phyloP scores from a whole-genome alignment of 2,329 filamentous ascomycete genomes.

The Tolypocladium pustulatum region DNA sequence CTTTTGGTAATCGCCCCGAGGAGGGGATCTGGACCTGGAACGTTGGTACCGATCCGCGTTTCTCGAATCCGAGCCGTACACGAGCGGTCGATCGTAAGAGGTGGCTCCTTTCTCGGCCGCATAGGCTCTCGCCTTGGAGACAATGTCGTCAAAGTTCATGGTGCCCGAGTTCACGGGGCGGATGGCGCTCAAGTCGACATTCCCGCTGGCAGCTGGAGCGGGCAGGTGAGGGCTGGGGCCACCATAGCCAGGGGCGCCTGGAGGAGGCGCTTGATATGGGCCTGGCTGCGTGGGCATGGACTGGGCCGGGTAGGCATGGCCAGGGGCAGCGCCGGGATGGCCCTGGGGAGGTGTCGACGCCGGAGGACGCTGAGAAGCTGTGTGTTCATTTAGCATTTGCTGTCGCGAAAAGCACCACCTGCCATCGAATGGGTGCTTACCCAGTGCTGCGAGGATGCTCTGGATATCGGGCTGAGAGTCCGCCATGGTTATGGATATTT shows the following conservation, averaged over 20 bases:
- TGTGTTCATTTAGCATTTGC: not conserved
- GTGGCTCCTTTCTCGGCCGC: slow-evolving; percentile 68
- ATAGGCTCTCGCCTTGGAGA: slow-evolving; percentile 74
- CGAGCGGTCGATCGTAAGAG: slow-evolving; percentile 47
- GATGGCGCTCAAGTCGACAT: slow-evolving; percentile 69
- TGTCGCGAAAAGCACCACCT: too few species aligned
- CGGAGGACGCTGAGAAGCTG: slow-evolving; percentile 34
- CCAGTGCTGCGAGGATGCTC: slow-evolving; percentile 37
- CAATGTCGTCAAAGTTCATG: slow-evolving; percentile 73
- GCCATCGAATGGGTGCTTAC: slow-evolving; percentile 20
- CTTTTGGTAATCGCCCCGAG: slow-evolving; percentile 62
- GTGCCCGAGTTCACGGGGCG: slow-evolving; percentile 71
- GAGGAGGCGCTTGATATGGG: slow-evolving; percentile 26
- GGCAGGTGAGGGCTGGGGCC: slow-evolving; percentile 40
- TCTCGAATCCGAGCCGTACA: slow-evolving; percentile 28
- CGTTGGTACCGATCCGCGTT: slow-evolving; percentile 43
- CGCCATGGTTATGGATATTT: slow-evolving; percentile 17
- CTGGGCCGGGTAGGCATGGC: slow-evolving; percentile 28
- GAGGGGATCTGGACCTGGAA: slow-evolving; percentile 65
- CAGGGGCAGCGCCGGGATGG: slow-evolving; percentile 25
- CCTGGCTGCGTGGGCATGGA: slow-evolving; percentile 22
- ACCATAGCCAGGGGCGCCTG: slow-evolving; percentile 24
- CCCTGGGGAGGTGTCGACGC: slow-evolving; percentile 30
- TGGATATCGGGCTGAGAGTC: slow-evolving; percentile 30
- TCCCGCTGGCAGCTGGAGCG: slow-evolving; percentile 63